phyloP scores from a whole-genome alignment of 345 rosid genomes.

The Dipteronia dyeriana region DNA sequence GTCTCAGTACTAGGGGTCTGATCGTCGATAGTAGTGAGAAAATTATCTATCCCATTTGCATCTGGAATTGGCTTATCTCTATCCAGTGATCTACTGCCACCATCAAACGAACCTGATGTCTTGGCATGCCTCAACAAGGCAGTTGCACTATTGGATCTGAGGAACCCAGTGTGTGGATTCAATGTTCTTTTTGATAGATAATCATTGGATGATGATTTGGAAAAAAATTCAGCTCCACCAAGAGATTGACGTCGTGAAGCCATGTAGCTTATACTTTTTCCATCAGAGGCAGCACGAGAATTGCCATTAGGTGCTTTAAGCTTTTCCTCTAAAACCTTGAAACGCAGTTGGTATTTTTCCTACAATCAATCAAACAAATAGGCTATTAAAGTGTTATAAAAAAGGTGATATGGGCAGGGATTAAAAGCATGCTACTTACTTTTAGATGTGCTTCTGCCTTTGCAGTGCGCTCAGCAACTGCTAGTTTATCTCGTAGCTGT shows the following conservation, averaged over 20 bases:
- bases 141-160: conserved; percentile 60
- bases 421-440: conserved; percentile 35
- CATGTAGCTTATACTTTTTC: conserved; percentile 77
- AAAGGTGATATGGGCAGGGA: conserved; percentile 14
- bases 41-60: conserved; percentile 20
- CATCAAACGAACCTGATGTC: conserved; percentile 93
- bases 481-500: conserved; percentile 90
- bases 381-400: background rate
- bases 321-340: conserved; percentile 86
- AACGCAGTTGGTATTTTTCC: conserved; percentile 90
- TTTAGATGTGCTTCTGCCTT: conserved; percentile 95
- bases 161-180: background rate
- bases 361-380: conserved; percentile 28
- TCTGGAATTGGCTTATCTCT: conserved; percentile 46
- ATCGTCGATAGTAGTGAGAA: conserved; percentile 2
- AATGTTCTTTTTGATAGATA: conserved; percentile 61
- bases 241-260: conserved; percentile 89
- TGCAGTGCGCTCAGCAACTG: conserved; percentile 78
- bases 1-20: conserved; percentile 20
- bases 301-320: conserved; percentile 66
- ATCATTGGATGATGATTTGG: conserved; percentile 72
- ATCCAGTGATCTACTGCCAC: conserved; percentile 79
- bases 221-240: conserved; percentile 76
- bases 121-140: conserved; percentile 83
- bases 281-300: conserved; percentile 53